Percentiles rank a stretch among this genome's conserved stretches.
phyloP scores from a whole-genome alignment of 78 protist species.

The slime mould (Dictyostelium discoideum) region DNA sequence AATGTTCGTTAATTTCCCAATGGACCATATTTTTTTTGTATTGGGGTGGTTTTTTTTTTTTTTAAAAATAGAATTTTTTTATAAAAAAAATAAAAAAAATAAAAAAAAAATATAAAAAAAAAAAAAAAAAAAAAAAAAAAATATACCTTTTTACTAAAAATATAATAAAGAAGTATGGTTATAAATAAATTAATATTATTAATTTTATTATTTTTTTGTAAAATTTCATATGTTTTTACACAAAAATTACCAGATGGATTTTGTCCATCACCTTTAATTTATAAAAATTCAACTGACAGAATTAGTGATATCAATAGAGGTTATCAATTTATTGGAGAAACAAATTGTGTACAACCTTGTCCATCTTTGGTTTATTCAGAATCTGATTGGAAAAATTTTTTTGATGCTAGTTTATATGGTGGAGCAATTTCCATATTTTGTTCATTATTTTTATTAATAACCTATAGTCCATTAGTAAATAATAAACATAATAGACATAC shows the following conservation, averaged over 20 bases:
- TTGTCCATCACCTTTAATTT: constrained; percentile 28
- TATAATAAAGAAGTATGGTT: no score
- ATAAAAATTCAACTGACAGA: constrained; percentile 37
- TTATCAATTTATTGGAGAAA: background rate
- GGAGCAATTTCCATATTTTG: background rate
- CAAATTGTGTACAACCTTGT: background rate
- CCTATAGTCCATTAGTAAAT: background rate
- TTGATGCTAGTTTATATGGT: background rate
- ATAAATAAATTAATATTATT: background rate
- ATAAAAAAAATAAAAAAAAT: no score
- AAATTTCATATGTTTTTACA: background rate
- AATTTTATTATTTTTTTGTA: background rate
- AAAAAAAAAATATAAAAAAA: no score
- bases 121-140: no score
- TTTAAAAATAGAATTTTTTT: no score
- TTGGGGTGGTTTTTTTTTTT: no score
- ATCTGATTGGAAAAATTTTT: background rate
- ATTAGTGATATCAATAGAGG: background rate
- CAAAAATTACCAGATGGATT: background rate
- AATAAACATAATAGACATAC: background rate
- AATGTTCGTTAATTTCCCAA: no score
- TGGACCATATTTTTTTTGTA: no score
- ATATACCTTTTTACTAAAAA: no score
- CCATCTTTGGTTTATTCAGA: background rate
- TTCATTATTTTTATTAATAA: background rate